phyloP scores from a whole-genome alignment of 306 rosid species.

The Trifolium subterraneum region DNA sequence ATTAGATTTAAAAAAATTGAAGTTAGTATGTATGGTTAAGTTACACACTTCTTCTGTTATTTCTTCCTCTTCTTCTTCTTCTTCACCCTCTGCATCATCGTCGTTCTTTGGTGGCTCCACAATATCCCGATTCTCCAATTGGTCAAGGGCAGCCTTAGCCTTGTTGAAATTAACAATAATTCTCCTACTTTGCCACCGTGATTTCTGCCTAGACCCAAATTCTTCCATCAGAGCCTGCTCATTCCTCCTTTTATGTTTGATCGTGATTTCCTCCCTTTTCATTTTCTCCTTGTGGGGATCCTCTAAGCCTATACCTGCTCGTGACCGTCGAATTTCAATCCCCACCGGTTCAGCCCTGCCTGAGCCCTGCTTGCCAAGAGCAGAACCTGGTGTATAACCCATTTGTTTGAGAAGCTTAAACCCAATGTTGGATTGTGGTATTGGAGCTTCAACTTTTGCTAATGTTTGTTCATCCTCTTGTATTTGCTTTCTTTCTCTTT shows the following conservation, averaged over 20 bases:
- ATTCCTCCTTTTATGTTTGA: constrained; percentile 54
- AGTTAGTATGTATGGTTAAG: constrained; percentile 15
- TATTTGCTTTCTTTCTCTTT: constrained; percentile 71
- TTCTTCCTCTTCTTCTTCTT: constrained; percentile 69
- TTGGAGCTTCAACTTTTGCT: constrained; percentile 80
- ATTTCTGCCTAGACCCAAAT: constrained; percentile 85
- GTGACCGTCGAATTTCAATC: constrained; percentile 76
- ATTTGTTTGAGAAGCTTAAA: constrained; percentile 85
- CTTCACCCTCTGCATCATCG: constrained; percentile 63
- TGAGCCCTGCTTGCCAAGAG: constrained; percentile 79
- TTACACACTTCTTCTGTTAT: constrained; percentile 77
- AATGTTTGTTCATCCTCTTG: constrained; percentile 83
- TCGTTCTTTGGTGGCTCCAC: constrained; percentile 67
- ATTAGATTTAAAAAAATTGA: constrained; percentile 12
- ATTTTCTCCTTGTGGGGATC: constrained; percentile 76
- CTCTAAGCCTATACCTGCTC: constrained; percentile 87
- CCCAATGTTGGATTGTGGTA: constrained; percentile 91
- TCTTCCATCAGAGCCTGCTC: constrained; percentile 72
- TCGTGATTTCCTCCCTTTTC: constrained; percentile 59
- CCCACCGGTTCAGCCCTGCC: constrained; percentile 87
- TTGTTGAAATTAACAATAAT: constrained; percentile 63
- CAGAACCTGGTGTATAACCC: constrained; percentile 86
- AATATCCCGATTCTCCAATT: constrained; percentile 82
- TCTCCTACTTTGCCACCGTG: constrained; percentile 75
- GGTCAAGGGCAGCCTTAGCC: constrained; percentile 87